Conservation (phyloP, 345 rosid genomes). For the Populus davidiana region DNA sequence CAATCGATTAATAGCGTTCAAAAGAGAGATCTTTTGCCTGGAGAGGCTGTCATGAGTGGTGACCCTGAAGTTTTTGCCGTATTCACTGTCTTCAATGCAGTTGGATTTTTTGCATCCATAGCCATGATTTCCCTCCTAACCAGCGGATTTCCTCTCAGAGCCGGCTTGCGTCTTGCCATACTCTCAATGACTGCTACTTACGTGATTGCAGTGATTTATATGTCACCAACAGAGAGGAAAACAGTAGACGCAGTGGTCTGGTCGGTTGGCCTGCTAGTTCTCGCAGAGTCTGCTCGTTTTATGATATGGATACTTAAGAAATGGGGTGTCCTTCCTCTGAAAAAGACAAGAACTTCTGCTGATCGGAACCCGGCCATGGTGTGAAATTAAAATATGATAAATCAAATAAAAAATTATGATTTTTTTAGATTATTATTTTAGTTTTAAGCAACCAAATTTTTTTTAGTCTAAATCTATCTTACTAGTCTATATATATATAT, state of each 20-base stretch:
- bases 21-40: not conserved
- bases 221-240: not conserved
- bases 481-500: too few species aligned
- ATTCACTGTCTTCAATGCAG: constrained; percentile 8
- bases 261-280: not conserved
- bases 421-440: too few species aligned
- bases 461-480: too few species aligned
- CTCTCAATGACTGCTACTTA: constrained; percentile 18
- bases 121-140: constrained; percentile 13
- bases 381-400: not conserved
- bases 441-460: too few species aligned
- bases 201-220: constrained; percentile 7
- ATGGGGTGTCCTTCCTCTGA: constrained; percentile 3
- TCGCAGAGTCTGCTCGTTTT: constrained; percentile 8
- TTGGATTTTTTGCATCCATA: constrained; percentile 5
- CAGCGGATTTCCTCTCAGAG: constrained; percentile 10
- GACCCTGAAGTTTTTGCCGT: constrained; percentile 3
- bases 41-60: constrained; percentile 7
- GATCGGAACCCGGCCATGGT: not conserved
- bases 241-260: not conserved
- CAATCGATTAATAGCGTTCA: not conserved
- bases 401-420: too few species aligned
- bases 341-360: not conserved
- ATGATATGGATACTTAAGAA: constrained; percentile 1
- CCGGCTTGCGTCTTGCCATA: constrained; percentile 7